Base-by-base conservation (phyloP, 2,329 filamentous ascomycete species). In the Coniochaeta sp. region DNA sequence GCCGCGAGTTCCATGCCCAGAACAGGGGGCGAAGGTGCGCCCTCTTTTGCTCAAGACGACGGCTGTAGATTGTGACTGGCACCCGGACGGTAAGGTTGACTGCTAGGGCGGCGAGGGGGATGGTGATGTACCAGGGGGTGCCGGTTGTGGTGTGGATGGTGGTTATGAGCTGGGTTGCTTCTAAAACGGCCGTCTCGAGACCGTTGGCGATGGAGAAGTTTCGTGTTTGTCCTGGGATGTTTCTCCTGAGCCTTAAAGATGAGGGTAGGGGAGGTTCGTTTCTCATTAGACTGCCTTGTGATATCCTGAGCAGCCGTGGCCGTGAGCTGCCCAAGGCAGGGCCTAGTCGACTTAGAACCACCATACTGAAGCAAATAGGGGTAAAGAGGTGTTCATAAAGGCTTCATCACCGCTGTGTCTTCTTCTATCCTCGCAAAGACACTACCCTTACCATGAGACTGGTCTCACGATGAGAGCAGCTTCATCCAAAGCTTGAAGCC, bases 61-160 rank as follows among this genome's bases (percentile, higher is more conserved):
- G 65, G 4, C 61, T 53, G 60, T 79, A 74, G 52, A 71, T 56
- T 31, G 67, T 68, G 6, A 76, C 65, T 6, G 79, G 79, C 4
- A 79, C 61, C 13, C 78, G 70, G 53, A 75, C 59, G 47, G 70
- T 52, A 33, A 72, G 58, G 61, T 70, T 75, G 59, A 80, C 63
- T 45, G 65, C 61, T 2, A 80, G 54, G 6, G 77, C 76, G 13
- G 77, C 65, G n/a, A 77, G 65, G 4, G 79, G 78, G 46, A 83
- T 77, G 26, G 72, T 69, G 28, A 80, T 56, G 57, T 69, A 80
- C 79, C 79, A 83, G 1, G 78, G 77, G 1, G 75, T 60, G 32
- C 72, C 70, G 22, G 68, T 67, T 47, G 60, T 35, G 22, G 54
- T 52, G 59, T 83, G 78, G 9, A 76, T 50, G 45, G 64, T 65